A percentile compares a stretch with the other conserved stretches of the same genome.
These are phyloP conservation scores for Irpex lacteus DNA, from an alignment of 1,284 basidiomycete species.

Conservation along the genomic window DNA sequence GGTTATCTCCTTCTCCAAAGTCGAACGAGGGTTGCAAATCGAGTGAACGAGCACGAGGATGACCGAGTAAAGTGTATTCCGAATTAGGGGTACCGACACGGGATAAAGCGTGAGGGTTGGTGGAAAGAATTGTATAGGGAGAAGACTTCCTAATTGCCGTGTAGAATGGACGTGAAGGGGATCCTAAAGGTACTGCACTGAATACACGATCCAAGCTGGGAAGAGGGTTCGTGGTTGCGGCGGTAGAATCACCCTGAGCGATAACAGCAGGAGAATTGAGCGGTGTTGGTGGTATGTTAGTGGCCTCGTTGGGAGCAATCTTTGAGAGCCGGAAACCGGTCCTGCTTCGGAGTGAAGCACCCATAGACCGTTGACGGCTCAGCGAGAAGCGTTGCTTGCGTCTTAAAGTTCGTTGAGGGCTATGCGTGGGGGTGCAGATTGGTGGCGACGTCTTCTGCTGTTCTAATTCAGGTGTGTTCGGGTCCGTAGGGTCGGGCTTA, in stretches of 20 bases:
- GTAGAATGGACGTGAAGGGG: slow-evolving; percentile 57
- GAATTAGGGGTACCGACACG: slow-evolving; percentile 15
- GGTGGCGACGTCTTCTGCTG: neutral
- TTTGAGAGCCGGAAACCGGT: slow-evolving; percentile 14
- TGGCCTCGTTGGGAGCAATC: slow-evolving; percentile 12
- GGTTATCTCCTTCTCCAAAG: neutral
- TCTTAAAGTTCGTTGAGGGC: slow-evolving; percentile 33
- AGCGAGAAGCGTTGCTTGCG: slow-evolving; percentile 33
- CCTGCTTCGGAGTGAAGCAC: slow-evolving; percentile 35
- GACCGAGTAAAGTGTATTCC: neutral
- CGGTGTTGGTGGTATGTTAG: neutral
- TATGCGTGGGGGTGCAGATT: neutral
- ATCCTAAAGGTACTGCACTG: slow-evolving; percentile 43
- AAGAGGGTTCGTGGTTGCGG: slow-evolving; percentile 3
- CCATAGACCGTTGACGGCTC: slow-evolving; percentile 33
- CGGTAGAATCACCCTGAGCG: neutral
- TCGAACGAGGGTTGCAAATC: neutral
- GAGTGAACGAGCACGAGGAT: neutral
- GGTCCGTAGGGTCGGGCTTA: neutral
- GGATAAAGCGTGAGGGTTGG: slow-evolving; percentile 23
- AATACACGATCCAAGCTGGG: slow-evolving; percentile 16
- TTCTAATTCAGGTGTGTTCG: neutral
- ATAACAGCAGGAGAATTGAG: neutral
- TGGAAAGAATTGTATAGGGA: slow-evolving; percentile 34
- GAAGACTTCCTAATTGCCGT: slow-evolving; percentile 61